These are phyloP conservation scores for Phycomyces nitens DNA, from an alignment of 192 early-diverging fungal species.

Conservation along the genomic window DNA sequence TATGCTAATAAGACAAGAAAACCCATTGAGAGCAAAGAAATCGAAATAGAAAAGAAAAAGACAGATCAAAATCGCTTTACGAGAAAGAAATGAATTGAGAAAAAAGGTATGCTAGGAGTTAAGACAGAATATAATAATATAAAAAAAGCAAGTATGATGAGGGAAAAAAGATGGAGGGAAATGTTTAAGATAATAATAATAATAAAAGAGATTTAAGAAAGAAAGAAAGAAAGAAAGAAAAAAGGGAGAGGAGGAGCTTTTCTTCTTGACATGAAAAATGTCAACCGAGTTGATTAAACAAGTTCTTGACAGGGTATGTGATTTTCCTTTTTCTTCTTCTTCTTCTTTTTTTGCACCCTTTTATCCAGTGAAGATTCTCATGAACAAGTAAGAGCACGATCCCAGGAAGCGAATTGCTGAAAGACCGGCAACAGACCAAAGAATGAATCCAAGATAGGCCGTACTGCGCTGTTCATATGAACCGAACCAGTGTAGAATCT, in stretches of 20 bases:
- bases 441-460: constrained; percentile 60
- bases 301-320: too few species aligned
- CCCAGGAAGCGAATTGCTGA: constrained; percentile 69
- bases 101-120: not conserved
- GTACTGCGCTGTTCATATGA: constrained; percentile 36
- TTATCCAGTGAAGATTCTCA: constrained; percentile 48
- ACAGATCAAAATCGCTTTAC: not conserved
- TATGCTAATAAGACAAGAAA: too few species aligned
- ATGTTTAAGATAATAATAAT: not conserved
- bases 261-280: too few species aligned
- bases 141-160: constrained; percentile 1
- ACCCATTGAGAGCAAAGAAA: not conserved
- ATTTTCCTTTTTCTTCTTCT: too few species aligned
- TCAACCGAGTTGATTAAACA: too few species aligned
- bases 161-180: constrained; percentile 5
- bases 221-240: too few species aligned
- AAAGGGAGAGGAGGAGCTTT: too few species aligned
- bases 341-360: not conserved
- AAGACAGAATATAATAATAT: constrained; percentile 5
- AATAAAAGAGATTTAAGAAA: too few species aligned
- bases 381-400: constrained; percentile 58
- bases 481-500: constrained; percentile 30
- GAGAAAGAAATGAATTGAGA: not conserved
- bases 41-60: not conserved
- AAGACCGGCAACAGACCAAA: constrained; percentile 72